Percentiles rank a stretch among this genome's conserved stretches.
Evolutionary conservation across 116 monocot genomes (phyloP).

Genomic region (Iris pallida): DNA sequence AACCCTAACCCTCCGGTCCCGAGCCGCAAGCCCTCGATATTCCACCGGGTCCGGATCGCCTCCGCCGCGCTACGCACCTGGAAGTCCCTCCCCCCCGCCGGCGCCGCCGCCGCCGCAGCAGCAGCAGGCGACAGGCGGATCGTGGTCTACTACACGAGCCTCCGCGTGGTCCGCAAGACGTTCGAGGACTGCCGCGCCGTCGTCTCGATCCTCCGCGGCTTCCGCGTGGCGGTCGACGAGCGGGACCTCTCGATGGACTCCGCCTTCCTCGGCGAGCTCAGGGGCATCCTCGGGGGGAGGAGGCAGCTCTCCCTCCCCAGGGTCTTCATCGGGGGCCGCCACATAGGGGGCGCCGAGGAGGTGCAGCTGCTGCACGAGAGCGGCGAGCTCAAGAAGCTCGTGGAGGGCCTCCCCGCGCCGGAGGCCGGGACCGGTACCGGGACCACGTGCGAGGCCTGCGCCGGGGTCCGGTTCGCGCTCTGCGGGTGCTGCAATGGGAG

Average conservation of each 20-base stretch:
- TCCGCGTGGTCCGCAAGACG: conserved; percentile 57
- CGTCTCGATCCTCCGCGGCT: conserved; percentile 51
- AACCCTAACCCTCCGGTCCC: neutral
- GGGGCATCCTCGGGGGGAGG: conserved; percentile 36
- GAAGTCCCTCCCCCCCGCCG: neutral
- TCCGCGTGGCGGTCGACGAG: conserved; percentile 57
- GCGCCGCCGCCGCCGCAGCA: neutral
- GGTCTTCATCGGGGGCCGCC: conserved; percentile 58
- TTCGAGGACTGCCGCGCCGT: conserved; percentile 60
- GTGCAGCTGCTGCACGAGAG: conserved; percentile 56
- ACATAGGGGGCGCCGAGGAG: conserved; percentile 70
- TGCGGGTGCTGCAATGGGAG: conserved; percentile 1
- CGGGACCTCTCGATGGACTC: conserved; percentile 66
- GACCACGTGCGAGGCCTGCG: conserved; percentile 49
- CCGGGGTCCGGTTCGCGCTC: conserved; percentile 16
- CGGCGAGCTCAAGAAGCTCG: conserved; percentile 46
- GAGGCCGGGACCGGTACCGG: conserved; percentile 16
- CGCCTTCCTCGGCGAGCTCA: conserved; percentile 45
- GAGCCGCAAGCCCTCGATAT: neutral
- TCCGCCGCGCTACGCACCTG: conserved; percentile 6
- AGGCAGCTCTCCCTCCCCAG: conserved; percentile 37
- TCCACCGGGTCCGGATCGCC: conserved; percentile 9
- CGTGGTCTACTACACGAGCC: conserved; percentile 52
- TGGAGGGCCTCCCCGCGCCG: conserved; percentile 34
- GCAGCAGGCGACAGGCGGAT: conserved; percentile 24